These are phyloP conservation scores for Ricinus communis DNA, from an alignment of 345 rosid genomes.

Conservation along the genomic window DNA sequence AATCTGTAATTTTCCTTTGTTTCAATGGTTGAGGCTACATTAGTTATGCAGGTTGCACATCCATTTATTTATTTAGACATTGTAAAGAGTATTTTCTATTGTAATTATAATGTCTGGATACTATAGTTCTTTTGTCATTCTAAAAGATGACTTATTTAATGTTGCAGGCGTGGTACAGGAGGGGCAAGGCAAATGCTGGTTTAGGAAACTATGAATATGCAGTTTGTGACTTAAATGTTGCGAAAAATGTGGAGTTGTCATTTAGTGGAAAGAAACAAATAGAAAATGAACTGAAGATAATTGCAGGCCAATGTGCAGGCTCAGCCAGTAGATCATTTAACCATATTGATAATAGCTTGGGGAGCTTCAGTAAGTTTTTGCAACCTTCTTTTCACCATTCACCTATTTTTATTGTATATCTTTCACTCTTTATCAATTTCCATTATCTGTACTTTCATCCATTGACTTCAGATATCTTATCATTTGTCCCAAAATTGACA, in stretches of 20 bases:
- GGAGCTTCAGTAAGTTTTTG: conserved; percentile 37
- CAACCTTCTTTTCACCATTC: not conserved
- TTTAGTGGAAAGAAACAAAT: conserved; percentile 70
- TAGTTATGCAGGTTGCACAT: not conserved
- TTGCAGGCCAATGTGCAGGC: conserved; percentile 26
- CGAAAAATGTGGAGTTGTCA: conserved; percentile 53
- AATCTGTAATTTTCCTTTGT: not conserved
- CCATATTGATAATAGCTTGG: conserved; percentile 12
- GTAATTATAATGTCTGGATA: not conserved
- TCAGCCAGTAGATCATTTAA: conserved; percentile 19
- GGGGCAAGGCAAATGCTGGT: conserved; percentile 72
- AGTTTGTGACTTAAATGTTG: conserved; percentile 51
- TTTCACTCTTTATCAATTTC: not conserved
- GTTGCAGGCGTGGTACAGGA: conserved; percentile 76
- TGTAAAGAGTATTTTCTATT: not conserved
- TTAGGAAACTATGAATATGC: conserved; percentile 57
- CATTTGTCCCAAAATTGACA: not conserved
- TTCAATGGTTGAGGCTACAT: not conserved
- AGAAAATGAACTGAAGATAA: conserved; percentile 51
- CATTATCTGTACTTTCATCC: not conserved
- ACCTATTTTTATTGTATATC: not conserved
- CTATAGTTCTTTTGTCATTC: not conserved
- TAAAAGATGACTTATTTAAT: conserved; percentile 6
- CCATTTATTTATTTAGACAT: not conserved
- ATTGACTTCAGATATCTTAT: not conserved